Conservation (phyloP, 2,329 filamentous ascomycete genomes). For the Aspergillus eucalypticola region DNA sequence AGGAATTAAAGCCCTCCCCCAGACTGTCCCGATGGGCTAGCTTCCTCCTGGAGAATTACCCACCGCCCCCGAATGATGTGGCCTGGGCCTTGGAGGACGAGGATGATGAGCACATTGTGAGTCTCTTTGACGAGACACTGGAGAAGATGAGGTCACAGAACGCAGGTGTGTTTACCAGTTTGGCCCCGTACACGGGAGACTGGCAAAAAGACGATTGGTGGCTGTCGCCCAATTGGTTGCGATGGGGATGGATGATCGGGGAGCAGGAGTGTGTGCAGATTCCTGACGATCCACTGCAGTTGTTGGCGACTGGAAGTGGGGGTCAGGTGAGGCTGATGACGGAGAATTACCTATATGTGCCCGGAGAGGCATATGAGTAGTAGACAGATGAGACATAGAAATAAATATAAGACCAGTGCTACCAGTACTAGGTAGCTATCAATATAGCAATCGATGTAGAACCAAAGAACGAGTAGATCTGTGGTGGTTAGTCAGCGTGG, state of each 20-base stretch:
- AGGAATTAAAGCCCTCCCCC: slow-evolving; percentile 27
- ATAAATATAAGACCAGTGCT: not conserved
- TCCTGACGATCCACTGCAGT: slow-evolving; percentile 35
- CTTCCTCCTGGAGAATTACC: slow-evolving; percentile 38
- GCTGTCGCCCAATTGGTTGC: slow-evolving; percentile 41
- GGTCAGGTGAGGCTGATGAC: slow-evolving; percentile 29
- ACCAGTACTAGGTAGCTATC: too few species aligned
- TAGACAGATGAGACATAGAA: not conserved
- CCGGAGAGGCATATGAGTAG: slow-evolving; percentile 23
- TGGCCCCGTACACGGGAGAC: slow-evolving; percentile 23
- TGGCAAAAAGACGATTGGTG: slow-evolving; percentile 33
- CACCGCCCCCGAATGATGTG: slow-evolving; percentile 32
- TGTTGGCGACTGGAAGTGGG: slow-evolving; percentile 24
- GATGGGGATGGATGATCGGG: slow-evolving; percentile 46
- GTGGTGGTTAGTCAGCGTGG: not conserved
- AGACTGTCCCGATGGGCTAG: slow-evolving; percentile 39
- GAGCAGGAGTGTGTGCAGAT: slow-evolving; percentile 42
- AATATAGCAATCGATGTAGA: too few species aligned
- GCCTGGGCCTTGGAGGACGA: slow-evolving; percentile 33
- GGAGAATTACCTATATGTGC: slow-evolving; percentile 40
- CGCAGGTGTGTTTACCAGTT: slow-evolving; percentile 12
- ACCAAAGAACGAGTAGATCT: too few species aligned
- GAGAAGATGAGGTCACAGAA: slow-evolving; percentile 18
- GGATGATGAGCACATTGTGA: slow-evolving; percentile 27
- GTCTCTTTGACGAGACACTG: slow-evolving; percentile 26